Conservation (phyloP, 2,329 filamentous ascomycete species). For the Pseudofabraea citricarpa region DNA sequence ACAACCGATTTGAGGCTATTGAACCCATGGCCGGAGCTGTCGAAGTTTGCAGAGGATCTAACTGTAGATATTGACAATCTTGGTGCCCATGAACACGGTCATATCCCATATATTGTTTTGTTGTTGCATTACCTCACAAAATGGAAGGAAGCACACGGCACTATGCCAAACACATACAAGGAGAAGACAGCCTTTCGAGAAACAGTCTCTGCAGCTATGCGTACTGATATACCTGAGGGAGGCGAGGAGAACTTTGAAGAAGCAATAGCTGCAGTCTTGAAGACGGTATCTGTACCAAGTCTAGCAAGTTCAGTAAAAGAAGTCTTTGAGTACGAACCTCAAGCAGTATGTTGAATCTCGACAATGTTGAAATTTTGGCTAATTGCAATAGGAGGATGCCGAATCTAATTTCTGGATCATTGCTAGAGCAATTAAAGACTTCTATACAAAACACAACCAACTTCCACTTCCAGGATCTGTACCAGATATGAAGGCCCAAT, state of each 20-base stretch:
- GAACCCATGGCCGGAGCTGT: slow-evolving; percentile 79
- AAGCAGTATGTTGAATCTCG: slow-evolving; percentile 47
- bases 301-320: slow-evolving; percentile 67
- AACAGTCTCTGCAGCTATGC: slow-evolving; percentile 60
- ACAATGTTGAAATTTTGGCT: no score
- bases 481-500: slow-evolving; percentile 97
- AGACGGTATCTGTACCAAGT: slow-evolving; percentile 68
- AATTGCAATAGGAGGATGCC: slow-evolving; percentile 37
- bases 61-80: slow-evolving; percentile 65
- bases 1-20: slow-evolving; percentile 82
- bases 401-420: slow-evolving; percentile 81
- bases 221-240: slow-evolving; percentile 72
- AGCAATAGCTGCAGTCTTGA: slow-evolving; percentile 80
- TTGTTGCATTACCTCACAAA: slow-evolving; percentile 75
- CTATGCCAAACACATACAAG: slow-evolving; percentile 67
- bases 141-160: slow-evolving; percentile 73
- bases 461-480: slow-evolving; percentile 82
- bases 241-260: slow-evolving; percentile 98
- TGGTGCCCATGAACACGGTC: slow-evolving; percentile 78
- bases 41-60: slow-evolving; percentile 60
- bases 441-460: slow-evolving; percentile 66
- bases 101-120: slow-evolving; percentile 82
- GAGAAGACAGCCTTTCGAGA: slow-evolving; percentile 83
- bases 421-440: slow-evolving; percentile 70
- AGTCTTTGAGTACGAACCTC: slow-evolving; percentile 65